Evolutionary conservation across 1,284 basidiomycete species (phyloP).

Genomic region (Microbotryomycetes sp.): DNA sequence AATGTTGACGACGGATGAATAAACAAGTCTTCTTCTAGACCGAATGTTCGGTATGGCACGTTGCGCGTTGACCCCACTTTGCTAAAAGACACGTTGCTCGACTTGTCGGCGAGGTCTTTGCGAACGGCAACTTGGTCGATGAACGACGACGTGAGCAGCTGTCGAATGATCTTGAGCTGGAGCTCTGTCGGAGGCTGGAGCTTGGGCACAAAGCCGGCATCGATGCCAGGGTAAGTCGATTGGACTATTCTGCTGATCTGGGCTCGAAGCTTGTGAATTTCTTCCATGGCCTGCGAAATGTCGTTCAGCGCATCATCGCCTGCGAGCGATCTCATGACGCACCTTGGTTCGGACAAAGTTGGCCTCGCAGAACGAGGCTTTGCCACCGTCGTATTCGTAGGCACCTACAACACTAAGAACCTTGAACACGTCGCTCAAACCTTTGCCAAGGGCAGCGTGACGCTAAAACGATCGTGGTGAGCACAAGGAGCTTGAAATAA

Average conservation of each 20-base stretch:
- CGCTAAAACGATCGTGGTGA: conserved; percentile 46
- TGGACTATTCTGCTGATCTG: conserved; percentile 80
- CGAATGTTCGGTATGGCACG: conserved; percentile 76
- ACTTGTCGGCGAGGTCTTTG: conserved; percentile 61
- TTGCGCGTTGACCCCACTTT: conserved; percentile 69
- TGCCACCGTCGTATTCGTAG: conserved; percentile 82
- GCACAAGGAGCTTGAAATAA: background rate
- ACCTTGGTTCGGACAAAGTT: conserved; percentile 93
- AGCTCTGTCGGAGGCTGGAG: conserved; percentile 63
- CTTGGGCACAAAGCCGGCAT: conserved; percentile 54
- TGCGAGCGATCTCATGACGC: conserved; percentile 23
- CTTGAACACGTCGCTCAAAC: conserved; percentile 82
- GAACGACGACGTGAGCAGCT: conserved; percentile 81
- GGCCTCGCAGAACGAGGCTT: conserved; percentile 69
- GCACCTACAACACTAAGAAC: conserved; percentile 88
- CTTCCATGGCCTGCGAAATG: conserved; percentile 81
- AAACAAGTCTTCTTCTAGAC: conserved; percentile 77
- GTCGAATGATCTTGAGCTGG: conserved; percentile 83
- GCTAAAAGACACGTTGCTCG: conserved; percentile 50
- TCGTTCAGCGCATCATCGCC: background rate
- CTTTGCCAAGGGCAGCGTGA: conserved; percentile 72
- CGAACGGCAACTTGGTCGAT: conserved; percentile 94
- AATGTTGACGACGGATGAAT: conserved; percentile 85
- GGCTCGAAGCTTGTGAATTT: conserved; percentile 91
- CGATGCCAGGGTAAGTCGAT: conserved; percentile 56